Percentiles rank a stretch among this genome's conserved stretches.
Conservation (phyloP, 371 early-diverging fungal species). For the Actinomortierella wolfii region DNA sequence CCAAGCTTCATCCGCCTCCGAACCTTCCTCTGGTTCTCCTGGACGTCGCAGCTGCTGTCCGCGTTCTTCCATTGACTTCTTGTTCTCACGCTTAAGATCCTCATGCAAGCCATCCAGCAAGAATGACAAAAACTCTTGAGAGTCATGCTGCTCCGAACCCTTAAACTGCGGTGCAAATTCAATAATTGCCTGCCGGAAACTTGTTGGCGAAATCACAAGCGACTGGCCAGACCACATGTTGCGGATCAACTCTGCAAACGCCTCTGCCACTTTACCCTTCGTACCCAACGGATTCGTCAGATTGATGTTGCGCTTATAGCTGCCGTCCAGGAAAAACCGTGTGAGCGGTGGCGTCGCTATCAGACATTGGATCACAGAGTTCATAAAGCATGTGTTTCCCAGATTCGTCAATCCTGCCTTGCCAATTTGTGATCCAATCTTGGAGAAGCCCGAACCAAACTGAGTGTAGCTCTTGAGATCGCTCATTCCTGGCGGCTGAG, state of each 20-base stretch:
- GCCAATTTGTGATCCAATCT: constrained; percentile 59
- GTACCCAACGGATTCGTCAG: constrained; percentile 80
- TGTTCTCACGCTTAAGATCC: constrained; percentile 57
- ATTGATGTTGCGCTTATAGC: constrained; percentile 75
- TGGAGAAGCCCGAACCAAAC: constrained; percentile 50
- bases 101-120: constrained; percentile 80
- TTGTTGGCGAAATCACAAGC: constrained; percentile 60
- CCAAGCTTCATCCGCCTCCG: constrained; percentile 38
- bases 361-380: constrained; percentile 94
- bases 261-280: constrained; percentile 74
- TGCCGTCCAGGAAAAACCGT: constrained; percentile 80
- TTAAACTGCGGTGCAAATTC: constrained; percentile 71
- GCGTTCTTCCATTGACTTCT: neutral
- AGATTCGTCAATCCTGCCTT: constrained; percentile 88
- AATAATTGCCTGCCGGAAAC: constrained; percentile 60
- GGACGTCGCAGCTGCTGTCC: constrained; percentile 11
- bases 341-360: constrained; percentile 85
- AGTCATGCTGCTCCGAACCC: constrained; percentile 76
- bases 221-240: constrained; percentile 71
- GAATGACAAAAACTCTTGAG: constrained; percentile 76
- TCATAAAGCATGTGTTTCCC: constrained; percentile 99
- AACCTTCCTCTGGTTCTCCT: constrained; percentile 31
- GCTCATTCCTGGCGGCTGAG: constrained; percentile 43
- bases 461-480: constrained; percentile 39
- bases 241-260: constrained; percentile 70